Base-by-base conservation (phyloP, 2,329 filamentous ascomycete genomes). In the Aureobasidium sp. region DNA sequence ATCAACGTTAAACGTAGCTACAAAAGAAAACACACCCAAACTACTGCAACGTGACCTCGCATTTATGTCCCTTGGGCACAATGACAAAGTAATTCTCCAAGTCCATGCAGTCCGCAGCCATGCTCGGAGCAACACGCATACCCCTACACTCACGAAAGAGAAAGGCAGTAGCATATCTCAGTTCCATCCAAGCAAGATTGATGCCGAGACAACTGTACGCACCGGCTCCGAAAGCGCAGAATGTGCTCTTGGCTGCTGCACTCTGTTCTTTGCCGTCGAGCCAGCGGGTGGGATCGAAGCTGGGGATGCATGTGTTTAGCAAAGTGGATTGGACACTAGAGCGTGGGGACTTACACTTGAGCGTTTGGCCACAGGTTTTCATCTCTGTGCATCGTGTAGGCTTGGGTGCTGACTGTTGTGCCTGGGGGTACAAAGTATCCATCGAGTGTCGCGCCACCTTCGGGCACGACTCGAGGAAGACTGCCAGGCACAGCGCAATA, bases 181-280 rank as follows among this genome's bases (percentile, higher is more conserved):
- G 67, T 66, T 85, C 82, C 71, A 82, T 82, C 24, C 75, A 73
- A 0, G 87, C 87, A 65, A 90, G 82, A 66, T 90, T 86, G 6
- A 85, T 82, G 0, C 87, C 87, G 5, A 90, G 76, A 66, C 87
- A 90, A 72, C 87, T 86, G 27, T 86, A 77, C 0, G 86, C 84
- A 0, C 87, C 87, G 19, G 82, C 86, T 1, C 86, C 84, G 70
- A 90, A 90, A 0, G 86, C 85, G 77, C 85, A 84, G 65, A 86
- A 88, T 17, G 82, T 82, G 2, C 81, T 77, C 58, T 81, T 79
- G 0, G 72, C 72, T 2, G 67, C 68, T 68, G 67, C 2, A 67
- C 56, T 31, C 60, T 60, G 45, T 35, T 66, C 48, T 67, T 69
- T 63, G 19, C 65, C 44, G 2, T 66, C 60, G 48, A 71, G 66